Percentiles rank a stretch among this genome's conserved stretches.
Evolutionary conservation across 352 stramenopile genomes (phyloP).

Genomic region (Phytophthora multivora): DNA sequence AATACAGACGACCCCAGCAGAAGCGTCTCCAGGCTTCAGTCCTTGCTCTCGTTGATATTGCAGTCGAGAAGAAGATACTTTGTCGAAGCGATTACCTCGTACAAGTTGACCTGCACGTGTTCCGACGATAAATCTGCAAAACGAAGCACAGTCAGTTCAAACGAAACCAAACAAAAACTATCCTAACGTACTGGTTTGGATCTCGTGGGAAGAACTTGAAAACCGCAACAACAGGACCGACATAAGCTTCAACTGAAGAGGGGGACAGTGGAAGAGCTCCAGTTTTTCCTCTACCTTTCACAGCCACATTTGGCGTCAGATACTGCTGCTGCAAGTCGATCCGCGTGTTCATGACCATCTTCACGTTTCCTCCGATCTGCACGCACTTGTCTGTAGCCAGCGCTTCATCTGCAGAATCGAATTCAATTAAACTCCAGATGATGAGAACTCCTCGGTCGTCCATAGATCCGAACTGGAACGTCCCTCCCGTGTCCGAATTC

Average conservation of each 20-base stretch:
- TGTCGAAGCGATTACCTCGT: conserved; percentile 51
- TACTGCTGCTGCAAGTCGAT: conserved; percentile 68
- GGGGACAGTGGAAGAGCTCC: conserved; percentile 17
- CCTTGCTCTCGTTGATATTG: conserved; percentile 26
- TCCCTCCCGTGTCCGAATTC: conserved; percentile 18
- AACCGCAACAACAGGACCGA: conserved; percentile 54
- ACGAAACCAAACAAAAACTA: not conserved
- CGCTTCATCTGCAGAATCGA: conserved; percentile 46
- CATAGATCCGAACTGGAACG: conserved; percentile 76
- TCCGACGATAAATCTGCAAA: conserved; percentile 52
- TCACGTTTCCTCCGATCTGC: conserved; percentile 64
- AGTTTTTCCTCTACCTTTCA: conserved; percentile 8
- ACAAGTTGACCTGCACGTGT: conserved; percentile 45
- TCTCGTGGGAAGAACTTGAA: conserved; percentile 62
- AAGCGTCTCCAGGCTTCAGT: not conserved
- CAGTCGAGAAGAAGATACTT: conserved; percentile 18
- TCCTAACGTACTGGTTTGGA: conserved; percentile 49
- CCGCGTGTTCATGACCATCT: conserved; percentile 64
- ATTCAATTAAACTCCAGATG: conserved; percentile 77
- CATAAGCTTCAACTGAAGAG: not conserved
- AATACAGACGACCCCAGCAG: conserved; percentile 45
- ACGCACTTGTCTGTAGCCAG: conserved; percentile 62
- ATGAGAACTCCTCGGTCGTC: conserved; percentile 72
- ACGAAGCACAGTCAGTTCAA: conserved; percentile 1
- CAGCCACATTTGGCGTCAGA: conserved; percentile 14